Evolutionary conservation across 257 asterid genomes (phyloP), one percentile per base, ranked within the genome.

Genomic region (Plectranthus barbatus): DNA sequence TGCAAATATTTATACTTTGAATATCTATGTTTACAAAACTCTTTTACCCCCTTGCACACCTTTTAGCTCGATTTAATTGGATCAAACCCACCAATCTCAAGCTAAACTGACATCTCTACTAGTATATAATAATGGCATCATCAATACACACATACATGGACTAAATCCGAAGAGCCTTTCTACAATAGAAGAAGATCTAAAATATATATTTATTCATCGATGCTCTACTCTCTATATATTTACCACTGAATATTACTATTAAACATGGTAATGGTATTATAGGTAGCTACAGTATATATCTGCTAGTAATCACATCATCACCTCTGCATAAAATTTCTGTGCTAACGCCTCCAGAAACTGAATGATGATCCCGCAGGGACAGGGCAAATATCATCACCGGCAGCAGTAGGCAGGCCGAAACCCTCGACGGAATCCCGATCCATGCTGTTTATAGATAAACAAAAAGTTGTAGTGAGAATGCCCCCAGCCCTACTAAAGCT

Each of bases 381-480:
- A n/a, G 73, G 60, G 62, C 67, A 69, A 46, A 72, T 20, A 15
- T 46, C 71, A n/a, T n/a, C n/a, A n/a, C n/a, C n/a, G 46, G 48
- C 78, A 59, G 75, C 70, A 7, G 7, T 41, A 41, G 66, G 72
- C 47, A 23, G 62, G 50, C 26, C 56, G 9, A 41, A 15, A 26
- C 62, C 77, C 29, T 49, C 53, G 11, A 20, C 41, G n/a, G 4
- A 24, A 39, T 36, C 66, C 18, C 72, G 66, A 68, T 68, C 73
- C 45, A 26, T 11, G 63, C 86, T 74, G 79, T 65, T 68, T 68
- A 74, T 63, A 67, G 29, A 64, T 64, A 59, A 73, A 67, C 48
- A 72, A 77, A 60, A 77, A 68, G 52, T 39, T 11, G 56, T 29
- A 47, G 78, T 76, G 76, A 67, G 82, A 76, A 33, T 60, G 82